phyloP scores from a whole-genome alignment of 768 basidiomycete species.

The Psilocybe tampanensis region DNA sequence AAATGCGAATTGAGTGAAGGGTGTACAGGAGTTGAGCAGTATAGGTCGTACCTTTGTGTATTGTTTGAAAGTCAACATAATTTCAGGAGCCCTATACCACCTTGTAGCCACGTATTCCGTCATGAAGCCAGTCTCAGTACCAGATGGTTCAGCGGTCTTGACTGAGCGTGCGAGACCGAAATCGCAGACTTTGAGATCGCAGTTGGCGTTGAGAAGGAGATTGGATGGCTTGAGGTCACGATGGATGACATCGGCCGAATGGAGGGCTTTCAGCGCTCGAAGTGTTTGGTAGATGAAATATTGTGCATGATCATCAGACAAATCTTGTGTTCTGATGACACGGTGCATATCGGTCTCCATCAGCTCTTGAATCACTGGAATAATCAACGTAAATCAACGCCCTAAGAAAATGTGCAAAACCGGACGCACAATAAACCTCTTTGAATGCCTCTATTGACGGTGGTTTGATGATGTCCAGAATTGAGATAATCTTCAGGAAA shows the following conservation, averaged over 20 bases:
- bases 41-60: slow-evolving; percentile 76
- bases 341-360: slow-evolving; percentile 98
- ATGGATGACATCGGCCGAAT: slow-evolving; percentile 95
- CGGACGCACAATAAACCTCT: slow-evolving; percentile 61
- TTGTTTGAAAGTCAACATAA: slow-evolving; percentile 99
- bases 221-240: slow-evolving; percentile 98
- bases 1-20: slow-evolving; percentile 10
- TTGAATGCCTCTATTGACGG: slow-evolving; percentile 74
- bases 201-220: slow-evolving; percentile 95
- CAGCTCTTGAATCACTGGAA: slow-evolving; percentile 89
- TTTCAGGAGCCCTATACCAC: slow-evolving; percentile 99
- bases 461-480: slow-evolving; percentile 91
- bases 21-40: slow-evolving; percentile 17
- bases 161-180: slow-evolving; percentile 94
- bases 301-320: slow-evolving; percentile 94
- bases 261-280: slow-evolving; percentile 92
- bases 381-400: slow-evolving; percentile 6
- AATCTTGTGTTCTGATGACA: slow-evolving; percentile 92
- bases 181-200: slow-evolving; percentile 93
- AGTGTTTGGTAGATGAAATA: slow-evolving; percentile 95
- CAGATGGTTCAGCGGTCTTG: slow-evolving; percentile 82
- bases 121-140: slow-evolving; percentile 88
- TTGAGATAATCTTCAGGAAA: slow-evolving; percentile 74
- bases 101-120: slow-evolving; percentile 98
- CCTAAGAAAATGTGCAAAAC: not conserved